Percentiles rank a stretch among this genome's conserved stretches.
phyloP scores from a whole-genome alignment of 768 basidiomycete genomes.

The Agrocybe praecox region DNA sequence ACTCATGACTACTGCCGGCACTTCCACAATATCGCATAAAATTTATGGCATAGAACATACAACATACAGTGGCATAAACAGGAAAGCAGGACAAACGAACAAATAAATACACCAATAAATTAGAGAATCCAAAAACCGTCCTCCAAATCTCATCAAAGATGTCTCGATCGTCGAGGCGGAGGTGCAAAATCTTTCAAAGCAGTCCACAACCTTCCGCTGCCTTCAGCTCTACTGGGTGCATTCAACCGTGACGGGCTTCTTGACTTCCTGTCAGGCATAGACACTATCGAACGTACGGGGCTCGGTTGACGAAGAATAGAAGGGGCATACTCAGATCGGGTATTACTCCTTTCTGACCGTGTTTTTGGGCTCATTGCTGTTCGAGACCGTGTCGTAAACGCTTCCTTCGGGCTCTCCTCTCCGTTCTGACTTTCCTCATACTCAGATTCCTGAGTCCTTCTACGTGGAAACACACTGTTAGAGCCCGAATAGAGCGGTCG shows the following conservation, averaged over 20 bases:
- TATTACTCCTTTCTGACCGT: slow-evolving; percentile 23
- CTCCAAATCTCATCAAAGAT: slow-evolving; percentile 13
- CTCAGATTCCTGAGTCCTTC: slow-evolving; percentile 14
- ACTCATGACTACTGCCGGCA: slow-evolving; percentile 54
- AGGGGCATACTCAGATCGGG: slow-evolving; percentile 21
- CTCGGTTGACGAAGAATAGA: slow-evolving; percentile 20
- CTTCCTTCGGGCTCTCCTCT: slow-evolving; percentile 8
- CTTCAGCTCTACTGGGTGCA: slow-evolving; percentile 8
- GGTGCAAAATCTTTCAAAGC: slow-evolving; percentile 21
- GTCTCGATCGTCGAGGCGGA: slow-evolving; percentile 14
- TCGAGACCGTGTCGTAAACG: slow-evolving; percentile 4
- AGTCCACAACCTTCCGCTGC: slow-evolving; percentile 23
- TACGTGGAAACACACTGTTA: slow-evolving; percentile 14
- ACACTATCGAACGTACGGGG: slow-evolving; percentile 26
- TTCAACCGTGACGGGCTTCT: slow-evolving; percentile 10
- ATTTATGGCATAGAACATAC: not conserved
- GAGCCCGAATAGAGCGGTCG: slow-evolving; percentile 18
- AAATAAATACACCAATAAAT: slow-evolving; percentile 21
- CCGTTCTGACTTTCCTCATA: slow-evolving; percentile 33
- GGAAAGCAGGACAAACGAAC: not conserved
- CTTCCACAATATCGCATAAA: not conserved
- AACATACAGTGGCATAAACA: slow-evolving; percentile 2
- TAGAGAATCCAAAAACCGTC: not conserved
- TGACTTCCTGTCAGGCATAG: slow-evolving; percentile 21
- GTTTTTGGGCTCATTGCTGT: slow-evolving; percentile 5